phyloP scores from a whole-genome alignment of 805 yeast species.

The Wickerhamomyces mucosus region DNA sequence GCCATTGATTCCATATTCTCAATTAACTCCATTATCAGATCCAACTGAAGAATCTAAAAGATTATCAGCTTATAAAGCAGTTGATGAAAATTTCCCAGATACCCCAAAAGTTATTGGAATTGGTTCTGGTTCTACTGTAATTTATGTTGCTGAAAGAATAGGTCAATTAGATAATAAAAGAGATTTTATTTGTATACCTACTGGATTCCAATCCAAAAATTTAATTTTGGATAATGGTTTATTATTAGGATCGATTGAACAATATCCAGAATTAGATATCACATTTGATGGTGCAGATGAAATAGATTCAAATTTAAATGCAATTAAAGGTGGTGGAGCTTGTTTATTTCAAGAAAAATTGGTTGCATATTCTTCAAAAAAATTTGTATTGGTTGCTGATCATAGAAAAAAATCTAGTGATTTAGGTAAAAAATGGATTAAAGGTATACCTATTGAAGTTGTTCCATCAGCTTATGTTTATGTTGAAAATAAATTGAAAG shows the following conservation, averaged over 20 bases:
- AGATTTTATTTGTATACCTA: conserved; percentile 75
- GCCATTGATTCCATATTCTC: conserved; percentile 17
- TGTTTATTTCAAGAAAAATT: conserved; percentile 94
- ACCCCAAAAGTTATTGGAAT: conserved; percentile 74
- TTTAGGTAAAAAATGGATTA: conserved; percentile 75
- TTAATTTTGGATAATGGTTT: conserved; percentile 77
- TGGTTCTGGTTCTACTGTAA: conserved; percentile 96
- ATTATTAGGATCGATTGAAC: conserved; percentile 72
- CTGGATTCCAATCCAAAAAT: conserved; percentile 92
- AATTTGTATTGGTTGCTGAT: conserved; percentile 86
- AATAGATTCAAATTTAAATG: conserved; percentile 69
- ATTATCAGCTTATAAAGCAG: conserved; percentile 85
- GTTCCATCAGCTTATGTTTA: conserved; percentile 82
- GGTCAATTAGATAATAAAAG: conserved; percentile 53
- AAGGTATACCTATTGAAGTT: conserved; percentile 93
- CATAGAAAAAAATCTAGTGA: conserved; percentile 68
- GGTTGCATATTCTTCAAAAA: conserved; percentile 71
- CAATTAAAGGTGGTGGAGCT: conserved; percentile 98
- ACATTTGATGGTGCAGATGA: conserved; percentile 99
- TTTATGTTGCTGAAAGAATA: conserved; percentile 92
- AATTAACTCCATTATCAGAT: conserved; percentile 22
- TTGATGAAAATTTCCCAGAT: conserved; percentile 72
- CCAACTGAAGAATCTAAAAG: conserved; percentile 77
- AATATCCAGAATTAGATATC: conserved; percentile 72
- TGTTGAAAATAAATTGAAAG: conserved; percentile 52